phyloP scores from a whole-genome alignment of 1,284 basidiomycete genomes.

The Ceratobasidium theobromae region DNA sequence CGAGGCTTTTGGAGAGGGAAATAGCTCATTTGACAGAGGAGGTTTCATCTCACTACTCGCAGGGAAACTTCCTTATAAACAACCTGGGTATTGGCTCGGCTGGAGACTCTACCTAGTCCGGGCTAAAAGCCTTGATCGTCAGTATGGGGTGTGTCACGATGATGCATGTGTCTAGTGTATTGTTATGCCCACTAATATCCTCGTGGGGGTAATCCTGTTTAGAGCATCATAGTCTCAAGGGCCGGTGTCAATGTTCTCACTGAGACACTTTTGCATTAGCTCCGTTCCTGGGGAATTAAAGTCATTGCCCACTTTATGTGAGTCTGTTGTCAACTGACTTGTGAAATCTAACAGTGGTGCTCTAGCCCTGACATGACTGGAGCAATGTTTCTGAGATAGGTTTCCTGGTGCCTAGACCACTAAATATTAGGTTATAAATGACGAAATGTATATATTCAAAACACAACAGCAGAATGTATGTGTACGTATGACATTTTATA shows the following conservation, averaged over 20 bases:
- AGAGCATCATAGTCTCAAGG: constrained; percentile 88
- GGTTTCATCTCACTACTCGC: constrained; percentile 36
- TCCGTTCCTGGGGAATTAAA: constrained; percentile 64
- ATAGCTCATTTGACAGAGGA: constrained; percentile 39
- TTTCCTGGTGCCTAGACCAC: constrained; percentile 87
- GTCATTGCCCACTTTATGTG: constrained; percentile 88
- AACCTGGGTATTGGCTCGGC: constrained; percentile 67
- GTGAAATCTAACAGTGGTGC: not conserved
- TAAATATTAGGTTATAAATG: constrained; percentile 85
- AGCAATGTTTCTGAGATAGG: constrained; percentile 51
- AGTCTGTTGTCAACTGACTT: constrained; percentile 41
- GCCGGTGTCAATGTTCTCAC: constrained; percentile 87
- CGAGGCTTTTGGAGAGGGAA: constrained; percentile 87
- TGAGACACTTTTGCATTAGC: constrained; percentile 80
- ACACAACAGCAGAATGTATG: too few species aligned
- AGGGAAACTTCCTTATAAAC: constrained; percentile 83
- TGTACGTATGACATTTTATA: too few species aligned
- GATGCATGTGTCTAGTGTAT: constrained; percentile 54
- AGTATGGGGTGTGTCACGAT: constrained; percentile 93
- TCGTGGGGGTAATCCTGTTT: constrained; percentile 71
- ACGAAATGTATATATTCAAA: too few species aligned
- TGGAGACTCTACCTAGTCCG: constrained; percentile 47
- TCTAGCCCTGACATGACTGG: constrained; percentile 68
- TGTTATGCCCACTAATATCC: constrained; percentile 35
- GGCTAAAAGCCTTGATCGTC: constrained; percentile 75